Evolutionary conservation across 495 filamentous ascomycete species (phyloP), one percentile per base, ranked within the genome.

Genomic region (Aspergillus bridgeri): DNA sequence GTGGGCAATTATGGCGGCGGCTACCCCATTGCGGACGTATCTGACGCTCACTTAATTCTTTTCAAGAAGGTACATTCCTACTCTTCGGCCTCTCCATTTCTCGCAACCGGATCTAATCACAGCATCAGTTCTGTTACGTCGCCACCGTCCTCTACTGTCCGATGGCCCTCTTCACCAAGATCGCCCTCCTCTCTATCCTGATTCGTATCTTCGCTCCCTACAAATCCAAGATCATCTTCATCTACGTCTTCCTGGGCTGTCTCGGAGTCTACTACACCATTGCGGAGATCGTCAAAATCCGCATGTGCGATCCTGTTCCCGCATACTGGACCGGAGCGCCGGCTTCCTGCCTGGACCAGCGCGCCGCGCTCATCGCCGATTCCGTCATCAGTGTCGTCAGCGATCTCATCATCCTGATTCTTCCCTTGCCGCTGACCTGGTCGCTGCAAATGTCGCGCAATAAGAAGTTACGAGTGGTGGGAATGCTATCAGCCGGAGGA

Each of bases 81-180:
- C 6, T 29, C 27, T 9, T 22, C 21, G 5, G 17, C 42, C 27
- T 6, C 24, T n/a, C 5, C 2, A 57, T 2, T 5, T 6, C 19
- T 1, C 17, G 11, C 33, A 13, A 15, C 17, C n/a, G 19, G 27
- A 51, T 13, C 15, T 20, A 6, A 33, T 25, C 15, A 9, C 17
- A 0, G 27, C 22, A 18, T 23, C 29, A 66, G 64, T 74, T 69
- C 55, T 72, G 66, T 63, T 76, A 76, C 45, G 64, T 75, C 58
- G 70, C 70, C 20, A 78, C 73, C 6, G 64, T 79, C 22, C 61
- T 79, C 47, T 81, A 81, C 63, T 79, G 74, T 22, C 79, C 79
- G 6, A 79, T 75, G 69, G 75, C 74, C 15, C 69, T 79, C 19
- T 67, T 75, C 55, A 67, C 70, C 54, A 81, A 81, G 59, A 57